These are phyloP conservation scores for Neodidymelliopsis sp. DNA, from an alignment of 2,329 filamentous ascomycete species.

Conservation along the genomic window DNA sequence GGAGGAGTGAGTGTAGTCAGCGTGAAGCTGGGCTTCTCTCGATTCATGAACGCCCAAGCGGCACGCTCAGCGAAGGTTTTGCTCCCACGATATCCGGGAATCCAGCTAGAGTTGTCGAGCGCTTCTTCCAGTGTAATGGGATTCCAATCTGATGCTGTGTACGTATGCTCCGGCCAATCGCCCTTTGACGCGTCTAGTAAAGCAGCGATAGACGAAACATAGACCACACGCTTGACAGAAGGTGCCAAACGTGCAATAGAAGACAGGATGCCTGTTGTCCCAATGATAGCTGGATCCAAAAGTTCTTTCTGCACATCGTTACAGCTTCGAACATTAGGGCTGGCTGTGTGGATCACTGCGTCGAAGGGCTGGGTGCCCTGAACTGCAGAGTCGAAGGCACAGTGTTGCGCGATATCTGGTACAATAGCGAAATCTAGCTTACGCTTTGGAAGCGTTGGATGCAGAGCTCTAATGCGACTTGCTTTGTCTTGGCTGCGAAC, in stretches of 20 bases:
- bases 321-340: constrained; percentile 72
- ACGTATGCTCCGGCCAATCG: constrained; percentile 52
- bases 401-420: constrained; percentile 71
- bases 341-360: constrained; percentile 58
- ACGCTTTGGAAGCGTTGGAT: constrained; percentile 56
- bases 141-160: constrained; percentile 61
- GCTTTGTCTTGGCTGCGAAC: constrained; percentile 65
- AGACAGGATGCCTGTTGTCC: constrained; percentile 65
- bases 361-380: constrained; percentile 68
- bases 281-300: constrained; percentile 66
- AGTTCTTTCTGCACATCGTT: constrained; percentile 69
- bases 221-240: constrained; percentile 72
- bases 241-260: constrained; percentile 64
- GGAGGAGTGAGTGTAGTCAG: constrained; percentile 55
- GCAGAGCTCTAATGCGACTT: constrained; percentile 60
- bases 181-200: constrained; percentile 64
- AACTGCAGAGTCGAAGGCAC: constrained; percentile 67
- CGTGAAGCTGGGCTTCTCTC: constrained; percentile 54
- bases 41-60: constrained; percentile 57
- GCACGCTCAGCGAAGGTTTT: constrained; percentile 66
- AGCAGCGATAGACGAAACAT: constrained; percentile 70
- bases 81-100: constrained; percentile 53
- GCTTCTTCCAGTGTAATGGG: constrained; percentile 60
- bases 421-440: constrained; percentile 71
- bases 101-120: constrained; percentile 39